Conservation (phyloP, 2,329 filamentous ascomycete species). For the Diaporthe eres region DNA sequence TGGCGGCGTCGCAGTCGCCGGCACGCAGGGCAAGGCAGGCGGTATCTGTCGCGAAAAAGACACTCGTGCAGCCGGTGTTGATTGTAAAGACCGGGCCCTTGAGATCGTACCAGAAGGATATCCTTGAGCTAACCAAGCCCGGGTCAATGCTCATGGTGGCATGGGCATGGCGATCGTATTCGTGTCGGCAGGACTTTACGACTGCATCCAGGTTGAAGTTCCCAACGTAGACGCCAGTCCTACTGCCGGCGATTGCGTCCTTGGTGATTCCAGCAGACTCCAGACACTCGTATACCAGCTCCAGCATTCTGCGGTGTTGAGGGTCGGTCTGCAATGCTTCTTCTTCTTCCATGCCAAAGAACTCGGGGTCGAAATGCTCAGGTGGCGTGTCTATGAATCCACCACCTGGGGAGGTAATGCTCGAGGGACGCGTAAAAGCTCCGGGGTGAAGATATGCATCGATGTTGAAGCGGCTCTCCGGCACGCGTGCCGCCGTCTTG, state of each 20-base stretch:
- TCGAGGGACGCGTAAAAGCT: not conserved
- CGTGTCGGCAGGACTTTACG: not conserved
- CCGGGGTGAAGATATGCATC: not conserved
- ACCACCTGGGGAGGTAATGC: not conserved
- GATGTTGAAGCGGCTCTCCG: not conserved
- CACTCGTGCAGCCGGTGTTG: conserved; percentile 49
- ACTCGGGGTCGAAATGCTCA: not conserved
- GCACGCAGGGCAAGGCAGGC: conserved; percentile 49
- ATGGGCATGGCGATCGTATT: not conserved
- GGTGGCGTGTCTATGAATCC: not conserved
- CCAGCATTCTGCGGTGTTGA: not conserved
- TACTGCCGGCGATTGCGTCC: not conserved
- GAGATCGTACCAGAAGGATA: not conserved
- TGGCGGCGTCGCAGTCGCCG: conserved; percentile 48
- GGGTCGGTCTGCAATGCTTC: not conserved
- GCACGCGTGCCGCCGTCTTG: not conserved
- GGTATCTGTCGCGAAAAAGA: conserved; percentile 50
- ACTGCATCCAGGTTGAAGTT: not conserved
- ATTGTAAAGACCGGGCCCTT: conserved; percentile 1
- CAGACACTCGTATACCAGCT: not conserved
- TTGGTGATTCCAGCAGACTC: not conserved
- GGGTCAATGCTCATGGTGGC: conserved; percentile 1
- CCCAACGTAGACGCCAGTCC: not conserved
- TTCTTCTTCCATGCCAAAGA: not conserved
- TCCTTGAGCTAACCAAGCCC: not conserved